Percentiles rank a stretch among this genome's conserved stretches.
Conservation (phyloP, 495 filamentous ascomycete species). For the Daldinia concentrica region DNA sequence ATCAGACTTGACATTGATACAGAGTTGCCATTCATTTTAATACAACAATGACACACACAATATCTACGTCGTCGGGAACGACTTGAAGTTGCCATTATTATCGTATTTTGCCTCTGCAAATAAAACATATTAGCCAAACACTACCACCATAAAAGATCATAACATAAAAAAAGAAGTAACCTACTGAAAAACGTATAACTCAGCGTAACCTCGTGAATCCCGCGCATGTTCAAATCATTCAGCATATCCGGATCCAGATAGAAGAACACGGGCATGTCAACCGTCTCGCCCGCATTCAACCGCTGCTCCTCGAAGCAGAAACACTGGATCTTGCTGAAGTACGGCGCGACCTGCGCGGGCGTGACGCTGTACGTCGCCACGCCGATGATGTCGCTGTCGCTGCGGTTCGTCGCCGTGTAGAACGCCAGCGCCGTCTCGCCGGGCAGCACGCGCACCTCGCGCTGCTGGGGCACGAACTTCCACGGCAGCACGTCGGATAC, state of each 20-base stretch:
- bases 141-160: slow-evolving; percentile 10
- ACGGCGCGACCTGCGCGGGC: slow-evolving; percentile 93
- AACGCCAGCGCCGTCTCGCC: slow-evolving; percentile 98
- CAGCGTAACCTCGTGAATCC: slow-evolving; percentile 92
- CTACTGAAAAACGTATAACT: slow-evolving; percentile 96
- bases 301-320: slow-evolving; percentile 98
- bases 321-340: slow-evolving; percentile 99
- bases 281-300: slow-evolving; percentile 92
- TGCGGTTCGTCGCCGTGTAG: slow-evolving; percentile 94
- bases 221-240: slow-evolving; percentile 89
- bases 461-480: slow-evolving; percentile 97
- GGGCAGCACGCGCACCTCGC: slow-evolving; percentile 92
- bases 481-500: slow-evolving; percentile 95
- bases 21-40: slow-evolving; percentile 4
- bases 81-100: slow-evolving; percentile 70
- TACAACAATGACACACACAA: slow-evolving; percentile 3
- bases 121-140: slow-evolving; percentile 30
- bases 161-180: neutral
- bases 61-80: slow-evolving; percentile 38
- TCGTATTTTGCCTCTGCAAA: slow-evolving; percentile 82
- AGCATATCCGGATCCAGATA: slow-evolving; percentile 97
- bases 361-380: slow-evolving; percentile 98
- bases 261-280: slow-evolving; percentile 99
- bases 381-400: slow-evolving; percentile 91
- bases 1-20: neutral